Evolutionary conservation across 352 stramenopile genomes (phyloP).

Genomic region (Phytophthora colocasiae): DNA sequence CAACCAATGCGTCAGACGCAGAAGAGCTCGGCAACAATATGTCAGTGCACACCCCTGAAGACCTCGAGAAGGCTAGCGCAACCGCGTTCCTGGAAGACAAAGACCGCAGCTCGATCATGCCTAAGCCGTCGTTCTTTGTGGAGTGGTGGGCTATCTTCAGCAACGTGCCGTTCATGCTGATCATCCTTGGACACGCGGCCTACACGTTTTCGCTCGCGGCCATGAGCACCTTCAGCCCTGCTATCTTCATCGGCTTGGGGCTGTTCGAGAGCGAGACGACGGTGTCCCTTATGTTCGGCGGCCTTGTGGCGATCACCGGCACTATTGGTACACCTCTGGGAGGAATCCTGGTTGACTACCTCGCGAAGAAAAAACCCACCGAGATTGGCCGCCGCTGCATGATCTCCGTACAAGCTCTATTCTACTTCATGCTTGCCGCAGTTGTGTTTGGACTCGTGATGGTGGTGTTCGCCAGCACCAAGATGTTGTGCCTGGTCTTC

Average conservation of each 20-base stretch:
- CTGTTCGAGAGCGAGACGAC: slow-evolving; percentile 88
- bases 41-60: slow-evolving; percentile 26
- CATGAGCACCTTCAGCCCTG: slow-evolving; percentile 87
- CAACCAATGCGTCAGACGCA: slow-evolving; percentile 33
- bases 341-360: slow-evolving; percentile 74
- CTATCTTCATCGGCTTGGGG: slow-evolving; percentile 91
- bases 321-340: slow-evolving; percentile 91
- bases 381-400: slow-evolving; percentile 52
- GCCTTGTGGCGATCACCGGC: slow-evolving; percentile 79
- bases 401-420: slow-evolving; percentile 70
- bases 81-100: slow-evolving; percentile 44
- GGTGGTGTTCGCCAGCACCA: slow-evolving; percentile 60
- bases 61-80: slow-evolving; percentile 28
- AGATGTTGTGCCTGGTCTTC: slow-evolving; percentile 69
- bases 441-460: slow-evolving; percentile 67
- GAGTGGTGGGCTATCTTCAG: slow-evolving; percentile 78
- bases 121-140: slow-evolving; percentile 50
- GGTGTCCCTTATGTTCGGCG: slow-evolving; percentile 90
- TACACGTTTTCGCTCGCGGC: slow-evolving; percentile 90
- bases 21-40: slow-evolving; percentile 30
- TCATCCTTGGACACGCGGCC: slow-evolving; percentile 84
- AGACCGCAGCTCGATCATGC: slow-evolving; percentile 10
- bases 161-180: slow-evolving; percentile 77
- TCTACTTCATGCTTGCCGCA: slow-evolving; percentile 67
- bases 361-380: slow-evolving; percentile 45